Evolutionary conservation across 2,329 filamentous ascomycete species (phyloP).

Genomic region (Botrytis porri): DNA sequence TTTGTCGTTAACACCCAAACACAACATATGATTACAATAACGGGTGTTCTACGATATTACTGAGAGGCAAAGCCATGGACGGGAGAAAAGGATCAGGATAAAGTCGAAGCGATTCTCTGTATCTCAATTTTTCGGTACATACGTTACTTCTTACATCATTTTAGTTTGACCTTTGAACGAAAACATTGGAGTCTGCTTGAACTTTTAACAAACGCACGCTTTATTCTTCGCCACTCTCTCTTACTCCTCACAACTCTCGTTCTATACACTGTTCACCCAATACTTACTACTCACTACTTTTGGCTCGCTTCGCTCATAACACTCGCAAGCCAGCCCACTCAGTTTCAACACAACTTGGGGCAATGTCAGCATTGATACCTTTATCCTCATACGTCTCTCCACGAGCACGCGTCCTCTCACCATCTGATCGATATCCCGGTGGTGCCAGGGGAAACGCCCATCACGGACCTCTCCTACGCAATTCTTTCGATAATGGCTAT

Average conservation of each 20-base stretch:
- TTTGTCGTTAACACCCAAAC: constrained; percentile 5
- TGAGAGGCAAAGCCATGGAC: constrained; percentile 6
- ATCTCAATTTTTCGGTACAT: constrained; percentile 1
- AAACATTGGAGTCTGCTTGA: background rate
- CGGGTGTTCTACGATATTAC: constrained; percentile 5
- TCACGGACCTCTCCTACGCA: constrained; percentile 13
- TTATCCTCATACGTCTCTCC: constrained; percentile 13
- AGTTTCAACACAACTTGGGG: background rate
- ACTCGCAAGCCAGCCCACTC: background rate
- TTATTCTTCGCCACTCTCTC: background rate
- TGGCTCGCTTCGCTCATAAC: background rate
- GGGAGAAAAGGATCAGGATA: constrained; percentile 3
- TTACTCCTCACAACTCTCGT: background rate
- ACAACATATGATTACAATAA: constrained; percentile 13
- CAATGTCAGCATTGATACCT: constrained; percentile 20
- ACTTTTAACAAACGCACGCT: background rate
- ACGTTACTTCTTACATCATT: constrained; percentile 13
- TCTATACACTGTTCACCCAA: background rate
- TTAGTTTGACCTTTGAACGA: background rate
- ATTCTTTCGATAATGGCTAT: constrained; percentile 13
- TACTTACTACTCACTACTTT: background rate
- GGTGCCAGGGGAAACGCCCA: background rate
- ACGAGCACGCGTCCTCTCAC: constrained; percentile 17
- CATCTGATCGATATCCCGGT: constrained; percentile 13
- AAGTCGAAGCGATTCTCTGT: constrained; percentile 13